phyloP scores from a whole-genome alignment of 805 yeast genomes.

The Sugiyamaella qingdaonensis region DNA sequence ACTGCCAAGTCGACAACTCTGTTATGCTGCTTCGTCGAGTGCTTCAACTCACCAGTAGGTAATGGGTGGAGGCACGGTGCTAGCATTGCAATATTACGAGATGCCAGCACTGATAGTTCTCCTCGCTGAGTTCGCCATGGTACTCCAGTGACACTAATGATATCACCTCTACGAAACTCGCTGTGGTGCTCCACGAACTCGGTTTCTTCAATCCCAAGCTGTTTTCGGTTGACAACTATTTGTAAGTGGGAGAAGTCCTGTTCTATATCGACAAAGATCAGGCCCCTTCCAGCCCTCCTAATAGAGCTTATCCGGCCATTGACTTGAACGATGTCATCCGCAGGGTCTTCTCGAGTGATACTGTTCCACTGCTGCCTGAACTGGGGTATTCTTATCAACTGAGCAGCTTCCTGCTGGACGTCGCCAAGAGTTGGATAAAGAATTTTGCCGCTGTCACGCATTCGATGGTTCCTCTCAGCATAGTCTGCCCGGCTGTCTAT shows the following conservation, averaged over 20 bases:
- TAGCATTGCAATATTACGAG: conserved; percentile 46
- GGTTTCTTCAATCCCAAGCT: conserved; percentile 36
- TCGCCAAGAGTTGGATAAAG: conserved; percentile 15
- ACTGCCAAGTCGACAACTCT: conserved; percentile 72
- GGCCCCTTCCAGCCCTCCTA: conserved; percentile 62
- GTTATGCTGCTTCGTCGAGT: conserved; percentile 55
- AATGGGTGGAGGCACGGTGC: conserved; percentile 67
- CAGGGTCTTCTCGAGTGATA: neutral
- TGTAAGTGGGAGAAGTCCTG: conserved; percentile 62
- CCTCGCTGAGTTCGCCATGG: conserved; percentile 77
- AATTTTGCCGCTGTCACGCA: neutral
- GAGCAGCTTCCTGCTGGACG: neutral
- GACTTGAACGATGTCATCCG: conserved; percentile 17
- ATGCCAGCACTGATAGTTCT: conserved; percentile 66
- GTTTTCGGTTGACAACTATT: conserved; percentile 53
- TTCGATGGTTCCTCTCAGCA: conserved; percentile 11
- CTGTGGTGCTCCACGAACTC: conserved; percentile 38
- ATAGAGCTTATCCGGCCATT: conserved; percentile 60
- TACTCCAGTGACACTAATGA: conserved; percentile 56
- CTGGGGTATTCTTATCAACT: conserved; percentile 11
- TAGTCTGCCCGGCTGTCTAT: conserved; percentile 15
- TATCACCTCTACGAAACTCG: conserved; percentile 66
- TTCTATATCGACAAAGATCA: conserved; percentile 61
- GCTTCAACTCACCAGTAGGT: conserved; percentile 60
- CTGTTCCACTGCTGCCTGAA: conserved; percentile 5